Percentiles rank a stretch among this genome's conserved stretches.
Evolutionary conservation across 1,139 yeast genomes (phyloP).

Genomic region (Taphrina flavorubra): DNA sequence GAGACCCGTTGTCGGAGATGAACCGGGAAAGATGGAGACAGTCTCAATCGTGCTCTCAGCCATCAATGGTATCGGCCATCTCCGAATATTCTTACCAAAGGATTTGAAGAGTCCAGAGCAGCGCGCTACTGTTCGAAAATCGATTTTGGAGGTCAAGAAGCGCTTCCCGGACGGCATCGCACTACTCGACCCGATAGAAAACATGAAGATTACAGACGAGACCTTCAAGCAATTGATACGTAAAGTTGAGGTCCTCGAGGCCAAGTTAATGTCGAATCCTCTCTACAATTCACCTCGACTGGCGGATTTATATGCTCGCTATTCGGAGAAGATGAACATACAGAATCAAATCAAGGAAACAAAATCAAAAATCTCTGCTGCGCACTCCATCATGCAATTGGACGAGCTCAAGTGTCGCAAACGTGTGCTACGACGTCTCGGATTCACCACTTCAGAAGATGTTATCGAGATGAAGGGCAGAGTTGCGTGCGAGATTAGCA

Average conservation of each 20-base stretch:
- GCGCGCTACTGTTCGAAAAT: conserved; percentile 73
- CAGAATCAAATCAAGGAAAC: conserved; percentile 66
- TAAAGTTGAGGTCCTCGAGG: conserved; percentile 80
- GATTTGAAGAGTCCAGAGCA: conserved; percentile 75
- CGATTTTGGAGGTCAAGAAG: conserved; percentile 76
- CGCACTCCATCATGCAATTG: conserved; percentile 88
- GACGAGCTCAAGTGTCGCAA: conserved; percentile 93
- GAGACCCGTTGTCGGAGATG: conserved; percentile 76
- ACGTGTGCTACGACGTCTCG: conserved; percentile 83
- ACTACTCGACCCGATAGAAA: conserved; percentile 81
- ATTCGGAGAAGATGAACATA: conserved; percentile 66
- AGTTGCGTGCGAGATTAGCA: conserved; percentile 93
- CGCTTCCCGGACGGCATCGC: conserved; percentile 92
- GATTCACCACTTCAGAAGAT: conserved; percentile 74
- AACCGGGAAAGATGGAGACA: conserved; percentile 73
- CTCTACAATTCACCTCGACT: conserved; percentile 70
- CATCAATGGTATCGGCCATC: conserved; percentile 73
- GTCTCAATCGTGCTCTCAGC: conserved; percentile 85
- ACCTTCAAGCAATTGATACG: conserved; percentile 69
- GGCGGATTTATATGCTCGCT: conserved; percentile 64
- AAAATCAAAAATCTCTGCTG: conserved; percentile 72
- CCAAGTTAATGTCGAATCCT: conserved; percentile 73
- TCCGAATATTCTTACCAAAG: conserved; percentile 80
- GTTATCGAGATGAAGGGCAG: conserved; percentile 95
- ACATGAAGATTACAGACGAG: conserved; percentile 86